Evolutionary conservation across 306 rosid species (phyloP).

Genomic region (Cucurbita ficifolia): DNA sequence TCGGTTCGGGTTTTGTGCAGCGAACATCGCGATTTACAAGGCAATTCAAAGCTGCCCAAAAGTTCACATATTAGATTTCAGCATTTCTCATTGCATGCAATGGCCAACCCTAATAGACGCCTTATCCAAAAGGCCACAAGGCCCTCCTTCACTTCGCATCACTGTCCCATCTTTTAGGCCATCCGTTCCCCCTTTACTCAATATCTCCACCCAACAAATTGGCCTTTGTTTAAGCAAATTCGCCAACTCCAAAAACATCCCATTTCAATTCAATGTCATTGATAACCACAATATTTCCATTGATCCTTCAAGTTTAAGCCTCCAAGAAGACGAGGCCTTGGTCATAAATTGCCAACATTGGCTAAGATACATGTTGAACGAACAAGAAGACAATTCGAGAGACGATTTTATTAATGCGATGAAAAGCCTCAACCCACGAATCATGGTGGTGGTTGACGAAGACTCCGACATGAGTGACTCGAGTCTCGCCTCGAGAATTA

Average conservation of each 20-base stretch:
- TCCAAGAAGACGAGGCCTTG: conserved; percentile 69
- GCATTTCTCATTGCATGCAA: conserved; percentile 88
- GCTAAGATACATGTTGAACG: conserved; percentile 47
- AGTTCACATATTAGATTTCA: conserved; percentile 76
- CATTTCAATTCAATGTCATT: conserved; percentile 58
- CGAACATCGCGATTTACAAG: conserved; percentile 60
- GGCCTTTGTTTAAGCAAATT: conserved; percentile 69
- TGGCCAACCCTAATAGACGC: conserved; percentile 93
- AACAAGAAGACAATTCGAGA: conserved; percentile 13
- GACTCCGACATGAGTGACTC: conserved; percentile 50
- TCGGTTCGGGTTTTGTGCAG: conserved; percentile 72
- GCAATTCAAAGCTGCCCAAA: conserved; percentile 44
- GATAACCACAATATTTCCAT: background rate
- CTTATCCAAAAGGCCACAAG: conserved; percentile 58
- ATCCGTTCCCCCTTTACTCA: conserved; percentile 62
- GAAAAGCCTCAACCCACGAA: conserved; percentile 51
- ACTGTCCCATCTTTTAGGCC: conserved; percentile 67
- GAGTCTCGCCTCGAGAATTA: conserved; percentile 54
- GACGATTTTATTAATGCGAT: conserved; percentile 39
- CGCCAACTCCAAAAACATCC: conserved; percentile 50
- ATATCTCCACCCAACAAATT: conserved; percentile 51
- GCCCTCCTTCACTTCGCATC: conserved; percentile 68
- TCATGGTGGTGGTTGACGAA: conserved; percentile 65
- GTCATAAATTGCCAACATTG: conserved; percentile 77
- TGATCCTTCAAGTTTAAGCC: conserved; percentile 25